Base-by-base conservation (phyloP, 2,329 filamentous ascomycete species). In the Apiospora sp. region DNA sequence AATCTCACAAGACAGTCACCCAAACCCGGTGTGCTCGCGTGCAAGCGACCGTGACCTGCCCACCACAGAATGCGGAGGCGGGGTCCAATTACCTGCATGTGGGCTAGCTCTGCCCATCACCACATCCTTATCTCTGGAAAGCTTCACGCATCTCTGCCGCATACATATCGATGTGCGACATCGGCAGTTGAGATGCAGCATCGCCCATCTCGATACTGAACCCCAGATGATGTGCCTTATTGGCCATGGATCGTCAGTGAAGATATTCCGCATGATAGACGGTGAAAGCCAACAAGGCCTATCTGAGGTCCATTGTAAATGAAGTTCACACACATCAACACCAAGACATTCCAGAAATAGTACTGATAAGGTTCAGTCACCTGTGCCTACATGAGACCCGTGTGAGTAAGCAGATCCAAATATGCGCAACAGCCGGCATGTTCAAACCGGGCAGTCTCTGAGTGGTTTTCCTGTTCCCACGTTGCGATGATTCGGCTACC, bases 61-160 rank as follows among this genome's bases (percentile, higher is more conserved):
- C 58, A 64, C 58, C 22, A 41, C 58, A 64, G 34, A 64, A 64
- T 64, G 58, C 58, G 58, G 58, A 64, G 58, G 58, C 58, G 58
- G 58, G 58, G 54, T 61, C 54, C 54, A 22, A 61, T 61, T 37
- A 8, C 54, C 54, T 37, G 54, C 54, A 61, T 37, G 54, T 61
- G 54, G 54, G 16, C 16, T 61, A 37, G 27, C 16, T 34, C 54
- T 61, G 30, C 54, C 34, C 54, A 22, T 61, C 30, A 16, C 30
- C 3, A 34, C n/a, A 22, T 61, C 54, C 54, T 61, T 61, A 61
- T 61, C 54, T 61, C 16, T 34, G 14, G 6, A 37, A 37, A 37
- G 30, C 30, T 22, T 61, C 54, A 37, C 8, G 19, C 54, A 34
- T 22, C 30, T 12, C 54, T 8, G 30, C 16, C 54, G 54, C 54